phyloP scores from a whole-genome alignment of 345 rosid genomes.

The Citrus inodora region DNA sequence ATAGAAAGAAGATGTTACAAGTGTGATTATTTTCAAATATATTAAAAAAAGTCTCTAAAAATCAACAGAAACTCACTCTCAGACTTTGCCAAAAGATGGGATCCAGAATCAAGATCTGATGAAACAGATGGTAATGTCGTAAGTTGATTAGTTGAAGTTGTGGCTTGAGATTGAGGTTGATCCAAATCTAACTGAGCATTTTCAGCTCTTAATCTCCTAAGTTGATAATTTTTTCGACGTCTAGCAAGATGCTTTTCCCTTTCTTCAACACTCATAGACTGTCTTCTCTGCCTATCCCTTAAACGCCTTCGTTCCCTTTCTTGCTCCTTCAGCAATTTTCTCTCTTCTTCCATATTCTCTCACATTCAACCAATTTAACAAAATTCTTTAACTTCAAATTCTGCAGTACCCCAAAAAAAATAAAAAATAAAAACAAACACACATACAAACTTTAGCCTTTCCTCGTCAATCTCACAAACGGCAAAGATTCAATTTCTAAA shows the following conservation, averaged over 20 bases:
- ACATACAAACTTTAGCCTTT: not conserved
- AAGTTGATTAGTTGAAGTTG: conserved; percentile 13
- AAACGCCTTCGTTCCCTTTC: conserved; percentile 81
- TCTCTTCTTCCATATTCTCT: conserved; percentile 7
- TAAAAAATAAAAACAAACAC: too few relatives aligned
- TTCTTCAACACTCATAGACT: conserved; percentile 83
- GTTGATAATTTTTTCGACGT: conserved; percentile 82
- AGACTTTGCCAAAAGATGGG: conserved; percentile 20
- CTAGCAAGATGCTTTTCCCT: conserved; percentile 87
- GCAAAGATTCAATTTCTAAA: not conserved
- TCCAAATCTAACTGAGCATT: conserved; percentile 22
- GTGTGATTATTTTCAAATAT: not conserved
- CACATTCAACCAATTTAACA: not conserved
- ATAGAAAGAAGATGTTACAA: not conserved
- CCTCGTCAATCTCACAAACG: not conserved
- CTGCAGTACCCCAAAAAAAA: not conserved
- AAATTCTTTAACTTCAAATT: not conserved
- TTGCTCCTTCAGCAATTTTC: conserved; percentile 57
- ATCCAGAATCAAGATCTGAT: conserved; percentile 20
- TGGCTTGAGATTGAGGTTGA: conserved; percentile 27
- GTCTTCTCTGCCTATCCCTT: conserved; percentile 82
- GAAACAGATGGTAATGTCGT: conserved; percentile 9
- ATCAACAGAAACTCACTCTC: conserved; percentile 37
- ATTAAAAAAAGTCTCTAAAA: not conserved
- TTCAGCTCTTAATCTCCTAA: conserved; percentile 69